These are phyloP conservation scores for Alternaria metachromatica DNA, from an alignment of 2,329 filamentous ascomycete genomes.

Conservation along the genomic window DNA sequence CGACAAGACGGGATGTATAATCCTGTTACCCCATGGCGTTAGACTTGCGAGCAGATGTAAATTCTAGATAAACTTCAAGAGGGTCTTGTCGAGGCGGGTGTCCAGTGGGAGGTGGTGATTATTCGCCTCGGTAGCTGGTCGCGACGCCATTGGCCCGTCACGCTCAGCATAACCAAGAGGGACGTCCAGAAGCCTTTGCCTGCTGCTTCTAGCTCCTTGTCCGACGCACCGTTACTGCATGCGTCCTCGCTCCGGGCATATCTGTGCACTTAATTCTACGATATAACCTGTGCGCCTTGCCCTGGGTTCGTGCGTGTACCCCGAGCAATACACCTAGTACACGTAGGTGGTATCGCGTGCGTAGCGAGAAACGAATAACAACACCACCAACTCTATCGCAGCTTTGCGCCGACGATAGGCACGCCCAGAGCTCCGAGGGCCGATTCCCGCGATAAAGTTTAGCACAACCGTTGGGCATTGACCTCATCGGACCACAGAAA, in stretches of 20 bases:
- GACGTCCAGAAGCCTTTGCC: conserved; percentile 19
- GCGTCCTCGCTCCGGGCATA: conserved; percentile 21
- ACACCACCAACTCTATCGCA: conserved; percentile 13
- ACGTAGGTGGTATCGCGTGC: conserved; percentile 16
- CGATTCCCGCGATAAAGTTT: background rate
- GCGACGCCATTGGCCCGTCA: conserved; percentile 25
- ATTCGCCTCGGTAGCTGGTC: conserved; percentile 31
- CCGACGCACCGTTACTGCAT: conserved; percentile 28
- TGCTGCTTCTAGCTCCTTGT: conserved; percentile 30
- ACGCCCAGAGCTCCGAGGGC: conserved; percentile 4
- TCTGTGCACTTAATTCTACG: conserved; percentile 9
- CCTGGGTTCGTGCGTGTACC: conserved; percentile 6
- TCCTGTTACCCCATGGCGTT: conserved; percentile 12
- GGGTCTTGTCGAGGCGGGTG: background rate
- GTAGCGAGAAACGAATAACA: background rate
- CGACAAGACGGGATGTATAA: background rate
- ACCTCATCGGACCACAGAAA: conserved; percentile 17
- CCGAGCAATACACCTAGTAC: background rate
- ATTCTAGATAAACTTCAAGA: background rate
- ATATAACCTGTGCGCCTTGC: conserved; percentile 11
- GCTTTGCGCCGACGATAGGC: conserved; percentile 12
- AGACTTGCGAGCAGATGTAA: conserved; percentile 20
- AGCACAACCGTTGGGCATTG: conserved; percentile 26
- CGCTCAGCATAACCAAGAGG: conserved; percentile 20
- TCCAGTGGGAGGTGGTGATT: conserved; percentile 18